Conservation (phyloP, 768 basidiomycete genomes). For the Galerina sulciceps region DNA sequence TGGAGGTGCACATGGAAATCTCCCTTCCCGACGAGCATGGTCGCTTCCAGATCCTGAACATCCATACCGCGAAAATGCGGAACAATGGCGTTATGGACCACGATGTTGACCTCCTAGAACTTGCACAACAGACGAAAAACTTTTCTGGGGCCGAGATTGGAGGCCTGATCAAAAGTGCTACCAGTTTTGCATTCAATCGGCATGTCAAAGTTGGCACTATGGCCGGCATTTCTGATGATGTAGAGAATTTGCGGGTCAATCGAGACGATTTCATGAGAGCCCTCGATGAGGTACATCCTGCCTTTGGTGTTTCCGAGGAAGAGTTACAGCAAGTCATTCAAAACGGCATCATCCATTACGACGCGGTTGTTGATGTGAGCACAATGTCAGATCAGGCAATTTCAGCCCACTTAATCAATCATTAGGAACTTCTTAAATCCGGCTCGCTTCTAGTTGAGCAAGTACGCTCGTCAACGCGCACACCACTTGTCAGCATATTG, state of each 20-base stretch:
- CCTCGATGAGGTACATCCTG: conserved; percentile 92
- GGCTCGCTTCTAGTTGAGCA: conserved; percentile 92
- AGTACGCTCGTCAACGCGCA: conserved; percentile 86
- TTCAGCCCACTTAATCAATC: not conserved
- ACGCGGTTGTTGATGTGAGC: conserved; percentile 74
- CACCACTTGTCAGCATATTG: conserved; percentile 89
- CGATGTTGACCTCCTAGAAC: conserved; percentile 83
- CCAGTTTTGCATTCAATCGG: conserved; percentile 96
- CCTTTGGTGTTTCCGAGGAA: conserved; percentile 97
- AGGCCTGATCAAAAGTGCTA: conserved; percentile 96
- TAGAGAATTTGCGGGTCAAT: conserved; percentile 91
- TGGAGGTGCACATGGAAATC: conserved; percentile 99
- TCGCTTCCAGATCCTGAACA: conserved; percentile 90
- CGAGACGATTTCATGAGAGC: conserved; percentile 87
- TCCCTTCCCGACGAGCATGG: conserved; percentile 95
- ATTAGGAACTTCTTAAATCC: conserved; percentile 84
- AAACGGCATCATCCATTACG: conserved; percentile 95
- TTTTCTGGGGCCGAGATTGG: conserved; percentile 97
- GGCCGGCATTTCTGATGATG: conserved; percentile 95
- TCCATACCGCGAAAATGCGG: conserved; percentile 96
- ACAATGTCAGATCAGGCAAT: not conserved
- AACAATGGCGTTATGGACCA: conserved; percentile 86
- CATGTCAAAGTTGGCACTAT: conserved; percentile 98
- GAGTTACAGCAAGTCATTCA: conserved; percentile 92
- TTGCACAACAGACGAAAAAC: conserved; percentile 90